phyloP scores from a whole-genome alignment of 495 filamentous ascomycete species.

The Chlorociboria aeruginascens region DNA sequence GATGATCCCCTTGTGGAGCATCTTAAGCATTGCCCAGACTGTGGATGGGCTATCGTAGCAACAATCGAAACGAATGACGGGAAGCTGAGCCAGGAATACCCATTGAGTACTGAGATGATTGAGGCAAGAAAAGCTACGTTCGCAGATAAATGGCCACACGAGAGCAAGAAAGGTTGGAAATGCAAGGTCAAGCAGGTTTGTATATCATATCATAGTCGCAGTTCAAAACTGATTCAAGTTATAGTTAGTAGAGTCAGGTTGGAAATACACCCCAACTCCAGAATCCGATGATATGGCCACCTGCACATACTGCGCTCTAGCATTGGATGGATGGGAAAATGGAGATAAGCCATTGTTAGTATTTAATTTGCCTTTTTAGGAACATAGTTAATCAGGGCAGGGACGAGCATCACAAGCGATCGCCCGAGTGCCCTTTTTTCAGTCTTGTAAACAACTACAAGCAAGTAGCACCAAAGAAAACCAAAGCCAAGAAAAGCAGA shows the following conservation, averaged over 20 bases:
- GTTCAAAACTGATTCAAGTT: conserved; percentile 15
- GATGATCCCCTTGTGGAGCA: conserved; percentile 79
- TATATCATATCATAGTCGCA: not conserved
- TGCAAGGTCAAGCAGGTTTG: conserved; percentile 77
- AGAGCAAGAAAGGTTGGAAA: conserved; percentile 74
- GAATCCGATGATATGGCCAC: conserved; percentile 75
- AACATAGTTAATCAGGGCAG: conserved; percentile 32
- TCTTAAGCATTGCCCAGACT: conserved; percentile 64
- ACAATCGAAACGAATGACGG: conserved; percentile 55
- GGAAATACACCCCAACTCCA: conserved; percentile 77
- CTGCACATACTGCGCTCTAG: conserved; percentile 78
- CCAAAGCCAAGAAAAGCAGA: conserved; percentile 40
- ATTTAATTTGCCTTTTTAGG: conserved; percentile 13
- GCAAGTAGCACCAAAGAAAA: conserved; percentile 34
- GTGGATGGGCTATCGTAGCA: conserved; percentile 78
- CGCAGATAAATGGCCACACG: conserved; percentile 70
- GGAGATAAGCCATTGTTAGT: conserved; percentile 75
- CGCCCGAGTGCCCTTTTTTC: conserved; percentile 76
- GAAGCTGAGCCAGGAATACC: conserved; percentile 57
- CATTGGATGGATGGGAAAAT: conserved; percentile 84
- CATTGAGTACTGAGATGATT: conserved; percentile 51
- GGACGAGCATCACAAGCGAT: conserved; percentile 74
- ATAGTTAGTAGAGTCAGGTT: conserved; percentile 84
- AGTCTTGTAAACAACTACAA: conserved; percentile 30
- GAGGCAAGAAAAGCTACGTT: conserved; percentile 77